Evolutionary conservation across 164 flowering plant genomes (phyloP).

Genomic region (Liquidambar formosana): DNA sequence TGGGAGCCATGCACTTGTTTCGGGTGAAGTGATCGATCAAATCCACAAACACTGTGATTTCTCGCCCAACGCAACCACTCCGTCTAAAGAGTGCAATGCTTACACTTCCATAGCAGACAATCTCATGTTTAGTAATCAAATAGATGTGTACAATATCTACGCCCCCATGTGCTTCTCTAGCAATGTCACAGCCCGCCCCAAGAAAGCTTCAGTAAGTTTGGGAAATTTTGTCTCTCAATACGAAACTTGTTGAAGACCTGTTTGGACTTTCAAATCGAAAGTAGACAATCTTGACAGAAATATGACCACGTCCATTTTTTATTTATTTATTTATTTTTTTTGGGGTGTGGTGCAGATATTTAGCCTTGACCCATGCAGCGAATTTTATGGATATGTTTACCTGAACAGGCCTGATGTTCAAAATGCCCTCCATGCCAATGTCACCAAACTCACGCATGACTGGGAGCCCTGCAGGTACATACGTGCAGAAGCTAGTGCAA

Average conservation of each 20-base stretch:
- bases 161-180: slow-evolving; percentile 46
- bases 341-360: slow-evolving; percentile 21
- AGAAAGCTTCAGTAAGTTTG: slow-evolving; percentile 35
- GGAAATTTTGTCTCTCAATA: too few relatives aligned
- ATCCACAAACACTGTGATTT: slow-evolving; percentile 49
- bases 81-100: slow-evolving; percentile 7
- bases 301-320: too few relatives aligned
- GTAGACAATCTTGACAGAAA: too few relatives aligned
- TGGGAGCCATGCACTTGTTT: slow-evolving; percentile 57
- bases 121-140: too few relatives aligned
- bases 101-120: slow-evolving; percentile 19
- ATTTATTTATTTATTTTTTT: too few relatives aligned
- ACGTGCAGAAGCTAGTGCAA: too few relatives aligned
- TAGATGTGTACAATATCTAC: slow-evolving; percentile 71
- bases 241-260: too few relatives aligned
- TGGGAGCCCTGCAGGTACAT: too few relatives aligned
- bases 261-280: too few relatives aligned
- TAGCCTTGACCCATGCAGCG: slow-evolving; percentile 60
- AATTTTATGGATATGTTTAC: slow-evolving; percentile 48
- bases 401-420: slow-evolving; percentile 64
- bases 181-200: slow-evolving; percentile 41
- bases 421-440: slow-evolving; percentile 55
- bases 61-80: slow-evolving; percentile 21
- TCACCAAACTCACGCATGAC: too few relatives aligned
- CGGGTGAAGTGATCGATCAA: slow-evolving; percentile 24